Evolutionary conservation across 192 early-diverging fungal genomes (phyloP), one percentile per base, ranked within the genome.

Genomic region (Diversispora epigaea): DNA sequence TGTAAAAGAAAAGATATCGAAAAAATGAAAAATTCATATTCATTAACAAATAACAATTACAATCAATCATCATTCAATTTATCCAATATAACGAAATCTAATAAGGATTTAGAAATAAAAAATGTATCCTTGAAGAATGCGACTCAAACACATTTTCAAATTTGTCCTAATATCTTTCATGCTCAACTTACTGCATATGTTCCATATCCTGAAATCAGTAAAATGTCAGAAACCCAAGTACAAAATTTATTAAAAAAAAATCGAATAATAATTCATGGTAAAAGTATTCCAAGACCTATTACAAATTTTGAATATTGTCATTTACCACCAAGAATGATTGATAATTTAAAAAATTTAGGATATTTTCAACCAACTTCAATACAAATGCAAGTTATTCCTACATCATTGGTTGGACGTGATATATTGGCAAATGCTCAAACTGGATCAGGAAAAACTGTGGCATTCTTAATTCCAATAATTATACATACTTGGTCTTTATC

Each of bases 361-460:
- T 84, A 81, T 67, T 14, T 32, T 2, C 49, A 64, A 19, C 83
- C 83, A 50, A 67, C 73, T 5, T 62, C 75, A 19, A 73, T 82
- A 19, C 83, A 84, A 50, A 78, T 82, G 79, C 83, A 84, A 73
- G 67, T 43, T 15, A 25, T 81, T 50, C 79, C 77, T 21, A 78
- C 77, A 46, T 81, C 78, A 15, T 54, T 88, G 25, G 72, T 67
- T 11, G 87, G 87, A 39, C 52, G 84, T 8, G 87, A 88, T 58
- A 78, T 88, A 68, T 76, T 85, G 17, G 81, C 79, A 14, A 81
- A 78, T 40, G 85, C 85, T 11, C 80, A 80, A 7, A 88, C 87
- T 19, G 77, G 81, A 58, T 76, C 84, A n/a, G 87, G 87, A 19
- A 88, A 88, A 57, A 86, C 87, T 0, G 81, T 77, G 6, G 78